phyloP scores from a whole-genome alignment of 257 asterid genomes.

The Nicotiana benthamiana region DNA sequence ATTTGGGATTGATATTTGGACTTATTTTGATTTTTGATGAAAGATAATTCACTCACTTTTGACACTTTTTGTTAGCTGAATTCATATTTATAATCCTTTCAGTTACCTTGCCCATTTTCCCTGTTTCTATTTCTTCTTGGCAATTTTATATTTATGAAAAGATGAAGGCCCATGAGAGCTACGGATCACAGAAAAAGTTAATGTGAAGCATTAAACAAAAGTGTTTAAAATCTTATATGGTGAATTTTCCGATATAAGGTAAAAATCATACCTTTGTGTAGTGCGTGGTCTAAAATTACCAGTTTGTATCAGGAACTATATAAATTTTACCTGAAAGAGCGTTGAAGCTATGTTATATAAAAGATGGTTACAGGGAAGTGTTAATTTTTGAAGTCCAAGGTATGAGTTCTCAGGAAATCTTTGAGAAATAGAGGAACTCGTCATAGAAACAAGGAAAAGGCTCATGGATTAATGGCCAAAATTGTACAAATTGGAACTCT shows the following conservation, averaged over 20 bases:
- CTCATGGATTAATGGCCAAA: not conserved
- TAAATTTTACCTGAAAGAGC: not conserved
- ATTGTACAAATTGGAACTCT: not conserved
- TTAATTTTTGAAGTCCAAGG: not conserved
- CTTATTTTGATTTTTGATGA: not conserved
- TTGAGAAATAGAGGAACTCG: not conserved
- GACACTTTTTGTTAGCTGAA: not conserved
- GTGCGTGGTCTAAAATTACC: not conserved
- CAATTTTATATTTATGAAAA: not conserved
- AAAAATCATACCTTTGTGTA: not conserved
- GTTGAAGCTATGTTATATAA: not conserved
- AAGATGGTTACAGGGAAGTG: not conserved
- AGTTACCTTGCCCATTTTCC: not conserved
- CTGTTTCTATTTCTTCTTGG: not conserved
- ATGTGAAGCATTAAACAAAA: not conserved
- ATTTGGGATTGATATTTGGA: not conserved
- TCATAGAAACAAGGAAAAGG: not conserved
- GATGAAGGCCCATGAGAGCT: not conserved
- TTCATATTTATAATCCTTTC: not conserved
- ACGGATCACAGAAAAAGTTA: not conserved
- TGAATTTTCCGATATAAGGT: not conserved
- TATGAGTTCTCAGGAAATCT: not conserved
- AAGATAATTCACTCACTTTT: not conserved
- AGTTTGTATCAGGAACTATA: not conserved
- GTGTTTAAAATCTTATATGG: not conserved